These are phyloP conservation scores for Penicillium angulare DNA, from an alignment of 495 filamentous ascomycete species.

Conservation along the genomic window DNA sequence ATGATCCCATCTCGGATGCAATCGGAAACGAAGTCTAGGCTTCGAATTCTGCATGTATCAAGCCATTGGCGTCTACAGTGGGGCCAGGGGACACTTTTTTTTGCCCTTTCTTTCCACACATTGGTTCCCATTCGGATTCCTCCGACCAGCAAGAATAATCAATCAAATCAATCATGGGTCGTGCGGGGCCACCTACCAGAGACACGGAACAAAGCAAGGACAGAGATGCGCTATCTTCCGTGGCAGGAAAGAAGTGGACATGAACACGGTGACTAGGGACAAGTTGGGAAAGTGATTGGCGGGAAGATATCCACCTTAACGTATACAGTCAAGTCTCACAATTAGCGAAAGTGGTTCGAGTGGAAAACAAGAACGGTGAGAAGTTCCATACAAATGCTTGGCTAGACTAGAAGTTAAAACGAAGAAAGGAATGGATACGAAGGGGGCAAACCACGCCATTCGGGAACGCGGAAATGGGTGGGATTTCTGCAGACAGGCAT, in stretches of 20 bases:
- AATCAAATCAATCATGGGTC: slow-evolving; percentile 6
- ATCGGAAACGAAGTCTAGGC: background rate
- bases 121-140: too few relatives aligned
- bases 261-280: background rate
- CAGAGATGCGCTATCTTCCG: background rate
- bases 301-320: background rate
- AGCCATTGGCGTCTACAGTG: background rate
- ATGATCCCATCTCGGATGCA: background rate
- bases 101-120: too few relatives aligned
- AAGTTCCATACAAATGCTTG: too few relatives aligned
- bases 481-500: too few relatives aligned
- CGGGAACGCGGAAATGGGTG: too few relatives aligned
- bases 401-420: too few relatives aligned
- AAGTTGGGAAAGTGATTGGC: background rate
- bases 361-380: too few relatives aligned
- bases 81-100: too few relatives aligned
- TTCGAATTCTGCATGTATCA: background rate
- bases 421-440: too few relatives aligned
- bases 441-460: too few relatives aligned
- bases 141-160: background rate
- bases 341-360: too few relatives aligned
- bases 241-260: background rate
- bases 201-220: background rate
- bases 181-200: too few relatives aligned
- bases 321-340: background rate